These are phyloP conservation scores for Mariannaea sp. DNA, from an alignment of 2,329 filamentous ascomycete genomes.

Conservation along the genomic window DNA sequence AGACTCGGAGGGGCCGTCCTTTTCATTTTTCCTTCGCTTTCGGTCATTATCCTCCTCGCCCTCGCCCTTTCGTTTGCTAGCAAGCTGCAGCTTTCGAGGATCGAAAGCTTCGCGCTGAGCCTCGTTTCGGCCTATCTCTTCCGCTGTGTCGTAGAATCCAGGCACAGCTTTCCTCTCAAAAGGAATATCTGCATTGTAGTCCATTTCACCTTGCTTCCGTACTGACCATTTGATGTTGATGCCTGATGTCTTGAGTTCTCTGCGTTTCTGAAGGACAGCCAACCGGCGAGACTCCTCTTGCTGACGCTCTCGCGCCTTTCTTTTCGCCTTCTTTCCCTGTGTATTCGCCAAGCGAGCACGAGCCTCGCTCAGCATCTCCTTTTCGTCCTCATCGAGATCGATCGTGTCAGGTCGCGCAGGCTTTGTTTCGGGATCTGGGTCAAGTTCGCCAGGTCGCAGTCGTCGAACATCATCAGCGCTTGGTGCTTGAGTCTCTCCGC, in stretches of 20 bases:
- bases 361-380: constrained; percentile 98
- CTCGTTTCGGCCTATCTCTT: constrained; percentile 83
- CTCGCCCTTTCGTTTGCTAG: constrained; percentile 91
- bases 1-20: constrained; percentile 76
- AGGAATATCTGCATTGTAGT: constrained; percentile 98
- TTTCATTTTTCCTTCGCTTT: constrained; percentile 89
- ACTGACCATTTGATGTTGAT: constrained; percentile 97
- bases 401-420: constrained; percentile 95
- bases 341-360: constrained; percentile 96
- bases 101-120: constrained; percentile 84
- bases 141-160: constrained; percentile 91
- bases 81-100: constrained; percentile 87
- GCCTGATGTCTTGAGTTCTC: constrained; percentile 94
- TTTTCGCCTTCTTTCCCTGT: constrained; percentile 98
- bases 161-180: constrained; percentile 90
- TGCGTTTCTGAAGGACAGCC: constrained; percentile 89
- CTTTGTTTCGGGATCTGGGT: constrained; percentile 97
- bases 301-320: constrained; percentile 93
- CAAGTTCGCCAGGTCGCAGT: constrained; percentile 88
- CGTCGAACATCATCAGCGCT: constrained; percentile 90
- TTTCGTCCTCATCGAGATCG: constrained; percentile 97
- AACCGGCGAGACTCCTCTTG: constrained; percentile 91
- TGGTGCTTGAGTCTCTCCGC: constrained; percentile 84
- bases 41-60: constrained; percentile 81
- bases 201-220: constrained; percentile 95